Conservation (phyloP, 805 yeast species). For the Ogataea neopini region DNA sequence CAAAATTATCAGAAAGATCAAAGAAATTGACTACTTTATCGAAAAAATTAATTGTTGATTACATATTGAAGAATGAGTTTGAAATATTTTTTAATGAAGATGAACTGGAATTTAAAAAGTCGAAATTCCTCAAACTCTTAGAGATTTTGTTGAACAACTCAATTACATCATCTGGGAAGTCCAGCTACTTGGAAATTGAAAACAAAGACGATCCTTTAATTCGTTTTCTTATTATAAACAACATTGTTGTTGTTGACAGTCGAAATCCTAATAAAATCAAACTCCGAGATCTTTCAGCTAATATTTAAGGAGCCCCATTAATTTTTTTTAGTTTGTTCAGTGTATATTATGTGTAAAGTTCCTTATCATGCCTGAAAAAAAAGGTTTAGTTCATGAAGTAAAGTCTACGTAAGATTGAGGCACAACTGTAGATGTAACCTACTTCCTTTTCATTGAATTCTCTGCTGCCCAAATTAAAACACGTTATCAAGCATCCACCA, state of each 20-base stretch:
- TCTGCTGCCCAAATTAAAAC: constrained; percentile 39
- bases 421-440: constrained; percentile 47
- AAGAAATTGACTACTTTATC: constrained; percentile 26
- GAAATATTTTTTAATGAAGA: constrained; percentile 23
- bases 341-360: constrained; percentile 8
- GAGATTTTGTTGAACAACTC: constrained; percentile 35
- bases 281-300: constrained; percentile 26
- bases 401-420: constrained; percentile 49
- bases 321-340: not conserved
- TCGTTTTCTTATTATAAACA: constrained; percentile 33
- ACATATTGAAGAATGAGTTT: constrained; percentile 30
- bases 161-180: constrained; percentile 17
- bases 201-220: constrained; percentile 36
- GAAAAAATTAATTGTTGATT: constrained; percentile 30
- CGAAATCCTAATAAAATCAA: constrained; percentile 30
- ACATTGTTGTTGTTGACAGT: constrained; percentile 30
- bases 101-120: constrained; percentile 23
- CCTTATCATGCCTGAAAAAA: constrained; percentile 5
- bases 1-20: constrained; percentile 22
- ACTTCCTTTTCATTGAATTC: constrained; percentile 39
- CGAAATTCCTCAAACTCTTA: constrained; percentile 29
- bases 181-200: constrained; percentile 26
- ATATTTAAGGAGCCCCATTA: constrained; percentile 12
- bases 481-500: constrained; percentile 54
- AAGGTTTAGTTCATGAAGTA: constrained; percentile 36